Conservation (phyloP, 345 rosid genomes). For the Gossypium sturtianum region DNA sequence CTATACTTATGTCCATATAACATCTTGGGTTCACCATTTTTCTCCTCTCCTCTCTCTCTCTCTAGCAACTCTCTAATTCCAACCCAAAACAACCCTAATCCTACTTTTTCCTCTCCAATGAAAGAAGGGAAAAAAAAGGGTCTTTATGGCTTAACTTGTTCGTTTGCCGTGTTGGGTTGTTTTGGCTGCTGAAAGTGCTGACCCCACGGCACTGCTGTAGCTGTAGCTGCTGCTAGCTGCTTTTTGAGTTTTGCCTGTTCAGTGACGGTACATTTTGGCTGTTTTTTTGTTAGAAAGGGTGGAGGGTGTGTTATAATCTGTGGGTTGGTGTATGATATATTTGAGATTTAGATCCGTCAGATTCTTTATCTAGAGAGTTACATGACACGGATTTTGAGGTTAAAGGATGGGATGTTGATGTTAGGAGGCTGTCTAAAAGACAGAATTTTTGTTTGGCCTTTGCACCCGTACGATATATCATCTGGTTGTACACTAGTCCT, state of each 20-base stretch:
- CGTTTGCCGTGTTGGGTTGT: conserved; percentile 2
- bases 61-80: not conserved
- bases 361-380: not conserved
- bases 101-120: not conserved
- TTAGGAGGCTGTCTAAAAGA: not conserved
- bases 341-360: not conserved
- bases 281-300: too few species aligned
- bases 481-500: not conserved
- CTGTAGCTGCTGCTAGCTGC: not conserved
- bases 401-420: not conserved
- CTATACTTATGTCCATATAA: conserved; percentile 80
- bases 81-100: conserved; percentile 9
- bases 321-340: not conserved
- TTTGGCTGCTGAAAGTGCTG: conserved; percentile 1
- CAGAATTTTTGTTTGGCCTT: not conserved
- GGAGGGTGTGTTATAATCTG: not conserved
- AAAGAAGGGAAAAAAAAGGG: too few species aligned
- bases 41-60: not conserved
- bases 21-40: conserved; percentile 66
- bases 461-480: not conserved
- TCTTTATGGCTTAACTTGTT: not conserved
- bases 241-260: not conserved
- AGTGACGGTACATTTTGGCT: not conserved
- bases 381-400: conserved; percentile 2
- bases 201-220: not conserved